Conservation (phyloP, 2,329 filamentous ascomycete genomes). For the Aspergillus neoniger region DNA sequence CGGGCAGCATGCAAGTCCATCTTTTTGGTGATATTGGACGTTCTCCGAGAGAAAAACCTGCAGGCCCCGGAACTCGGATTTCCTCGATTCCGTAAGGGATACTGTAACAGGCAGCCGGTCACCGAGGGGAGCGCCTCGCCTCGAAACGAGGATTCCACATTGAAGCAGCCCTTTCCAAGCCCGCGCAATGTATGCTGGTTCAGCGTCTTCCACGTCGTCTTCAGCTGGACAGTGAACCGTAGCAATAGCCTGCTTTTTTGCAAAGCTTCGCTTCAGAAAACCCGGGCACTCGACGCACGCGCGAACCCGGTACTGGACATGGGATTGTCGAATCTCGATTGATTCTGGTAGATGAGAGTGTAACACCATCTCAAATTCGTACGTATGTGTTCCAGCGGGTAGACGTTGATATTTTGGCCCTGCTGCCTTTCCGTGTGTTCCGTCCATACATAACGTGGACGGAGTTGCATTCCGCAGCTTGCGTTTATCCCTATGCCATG, state of each 20-base stretch:
- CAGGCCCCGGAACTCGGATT: conserved; percentile 13
- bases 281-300: conserved; percentile 14
- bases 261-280: conserved; percentile 4
- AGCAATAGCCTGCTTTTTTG: conserved; percentile 7
- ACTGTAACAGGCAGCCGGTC: conserved; percentile 13
- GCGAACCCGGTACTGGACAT: conserved; percentile 16
- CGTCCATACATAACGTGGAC: not conserved
- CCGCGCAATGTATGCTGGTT: conserved; percentile 13
- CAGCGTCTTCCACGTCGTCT: conserved; percentile 17
- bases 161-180: conserved; percentile 12
- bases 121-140: conserved; percentile 17
- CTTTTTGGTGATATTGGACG: conserved; percentile 16
- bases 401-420: conserved; percentile 1
- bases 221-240: conserved; percentile 19
- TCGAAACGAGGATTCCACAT: conserved; percentile 12
- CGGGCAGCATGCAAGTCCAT: conserved; percentile 12
- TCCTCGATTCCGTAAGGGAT: conserved; percentile 12
- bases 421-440: not conserved
- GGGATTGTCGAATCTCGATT: conserved; percentile 13
- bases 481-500: conserved; percentile 4
- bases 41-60: conserved; percentile 17
- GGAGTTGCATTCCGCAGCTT: conserved; percentile 6
- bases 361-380: conserved; percentile 20
- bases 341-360: conserved; percentile 17
- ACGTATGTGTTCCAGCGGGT: conserved; percentile 14